These are phyloP conservation scores for Penicillium cosmopolitanum DNA, from an alignment of 495 filamentous ascomycete genomes.

Conservation along the genomic window DNA sequence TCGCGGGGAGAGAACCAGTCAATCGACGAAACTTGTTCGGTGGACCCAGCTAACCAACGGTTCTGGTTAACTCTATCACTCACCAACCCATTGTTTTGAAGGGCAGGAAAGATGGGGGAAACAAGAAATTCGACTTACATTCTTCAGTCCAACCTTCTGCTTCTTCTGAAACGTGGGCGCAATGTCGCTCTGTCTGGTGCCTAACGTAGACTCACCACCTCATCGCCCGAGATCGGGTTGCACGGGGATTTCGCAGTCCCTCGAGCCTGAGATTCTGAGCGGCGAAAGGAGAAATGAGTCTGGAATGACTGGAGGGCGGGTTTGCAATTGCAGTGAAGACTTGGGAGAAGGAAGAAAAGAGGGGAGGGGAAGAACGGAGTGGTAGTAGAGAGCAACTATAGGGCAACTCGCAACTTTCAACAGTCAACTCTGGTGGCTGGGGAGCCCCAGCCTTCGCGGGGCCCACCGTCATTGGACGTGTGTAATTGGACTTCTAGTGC, in stretches of 20 bases:
- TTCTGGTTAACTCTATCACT: conserved; percentile 5
- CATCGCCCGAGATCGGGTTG: conserved; percentile 18
- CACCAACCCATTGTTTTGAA: conserved; percentile 14
- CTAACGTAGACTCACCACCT: conserved; percentile 27
- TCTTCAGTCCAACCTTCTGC: not conserved
- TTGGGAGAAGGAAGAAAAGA: conserved; percentile 16
- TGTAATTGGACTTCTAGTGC: not conserved
- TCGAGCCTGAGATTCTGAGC: conserved; percentile 9
- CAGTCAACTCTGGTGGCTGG: conserved; percentile 30
- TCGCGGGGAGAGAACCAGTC: not conserved
- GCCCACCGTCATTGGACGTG: conserved; percentile 6
- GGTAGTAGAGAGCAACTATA: conserved; percentile 20
- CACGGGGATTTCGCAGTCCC: conserved; percentile 6
- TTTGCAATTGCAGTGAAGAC: not conserved
- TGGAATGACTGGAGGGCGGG: too few species aligned
- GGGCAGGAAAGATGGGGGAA: not conserved
- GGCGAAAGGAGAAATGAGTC: conserved; percentile 4
- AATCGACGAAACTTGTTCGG: not conserved
- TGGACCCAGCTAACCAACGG: conserved; percentile 12
- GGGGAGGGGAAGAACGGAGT: conserved; percentile 7
- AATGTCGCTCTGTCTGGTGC: conserved; percentile 30
- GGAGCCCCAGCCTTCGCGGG: conserved; percentile 35
- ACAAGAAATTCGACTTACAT: not conserved
- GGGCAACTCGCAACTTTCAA: not conserved
- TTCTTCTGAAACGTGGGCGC: not conserved